Evolutionary conservation across 2,329 filamentous ascomycete species (phyloP).

Genomic region (Canariomyces notabilis): DNA sequence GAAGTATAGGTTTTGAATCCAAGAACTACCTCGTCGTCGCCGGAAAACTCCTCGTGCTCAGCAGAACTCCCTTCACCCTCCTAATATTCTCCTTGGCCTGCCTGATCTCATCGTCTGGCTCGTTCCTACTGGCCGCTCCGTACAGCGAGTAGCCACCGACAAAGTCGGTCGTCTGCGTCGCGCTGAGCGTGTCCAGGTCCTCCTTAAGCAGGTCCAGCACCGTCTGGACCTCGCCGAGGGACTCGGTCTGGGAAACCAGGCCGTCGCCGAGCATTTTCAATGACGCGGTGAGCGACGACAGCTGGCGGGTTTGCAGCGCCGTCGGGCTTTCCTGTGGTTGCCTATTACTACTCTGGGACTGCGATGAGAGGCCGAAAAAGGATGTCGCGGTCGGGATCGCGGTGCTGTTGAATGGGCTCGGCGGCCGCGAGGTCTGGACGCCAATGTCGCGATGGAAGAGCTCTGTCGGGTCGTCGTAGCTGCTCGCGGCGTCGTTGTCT

Average conservation of each 20-base stretch:
- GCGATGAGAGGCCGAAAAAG: not conserved
- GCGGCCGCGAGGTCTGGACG: slow-evolving; percentile 63
- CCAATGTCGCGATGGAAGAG: slow-evolving; percentile 78
- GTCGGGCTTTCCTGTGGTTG: slow-evolving; percentile 26
- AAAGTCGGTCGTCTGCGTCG: slow-evolving; percentile 36
- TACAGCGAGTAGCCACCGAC: slow-evolving; percentile 38
- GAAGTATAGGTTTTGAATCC: no score
- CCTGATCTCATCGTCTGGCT: slow-evolving; percentile 66
- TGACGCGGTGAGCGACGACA: slow-evolving; percentile 40
- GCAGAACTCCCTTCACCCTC: slow-evolving; percentile 70
- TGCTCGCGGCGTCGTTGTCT: slow-evolving; percentile 34
- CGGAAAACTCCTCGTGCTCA: slow-evolving; percentile 73
- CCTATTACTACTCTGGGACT: no score
- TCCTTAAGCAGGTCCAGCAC: slow-evolving; percentile 56
- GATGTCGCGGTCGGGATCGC: not conserved
- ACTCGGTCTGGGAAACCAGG: slow-evolving; percentile 41
- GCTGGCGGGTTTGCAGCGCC: slow-evolving; percentile 38
- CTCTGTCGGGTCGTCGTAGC: slow-evolving; percentile 63
- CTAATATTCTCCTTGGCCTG: slow-evolving; percentile 70
- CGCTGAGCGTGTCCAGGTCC: slow-evolving; percentile 59
- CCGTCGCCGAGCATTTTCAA: slow-evolving; percentile 41
- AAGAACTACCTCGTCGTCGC: slow-evolving; percentile 34
- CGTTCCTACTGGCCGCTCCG: slow-evolving; percentile 40
- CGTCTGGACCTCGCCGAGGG: slow-evolving; percentile 47
- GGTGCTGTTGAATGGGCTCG: slow-evolving; percentile 29